Conservation (phyloP, 2,329 filamentous ascomycete species). For the Domatiomyces catenatus region DNA sequence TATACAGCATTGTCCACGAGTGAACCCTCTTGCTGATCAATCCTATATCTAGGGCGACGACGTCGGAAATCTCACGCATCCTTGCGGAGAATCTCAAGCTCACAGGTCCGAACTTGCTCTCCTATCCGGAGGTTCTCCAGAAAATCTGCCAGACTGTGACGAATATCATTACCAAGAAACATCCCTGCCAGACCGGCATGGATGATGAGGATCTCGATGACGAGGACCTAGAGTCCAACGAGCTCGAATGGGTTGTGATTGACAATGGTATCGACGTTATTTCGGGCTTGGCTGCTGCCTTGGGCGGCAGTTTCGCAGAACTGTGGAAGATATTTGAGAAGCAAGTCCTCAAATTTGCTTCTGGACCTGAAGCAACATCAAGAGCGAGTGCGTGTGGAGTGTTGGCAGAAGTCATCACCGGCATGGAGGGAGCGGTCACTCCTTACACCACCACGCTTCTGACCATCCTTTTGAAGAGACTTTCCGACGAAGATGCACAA, state of each 20-base stretch:
- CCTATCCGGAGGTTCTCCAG: conserved; percentile 52
- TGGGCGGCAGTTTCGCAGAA: conserved; percentile 67
- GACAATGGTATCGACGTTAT: conserved; percentile 89
- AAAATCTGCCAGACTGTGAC: conserved; percentile 61
- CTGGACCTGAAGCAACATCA: conserved; percentile 72
- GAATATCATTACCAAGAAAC: conserved; percentile 72
- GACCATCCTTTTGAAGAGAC: conserved; percentile 67
- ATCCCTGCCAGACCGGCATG: conserved; percentile 84
- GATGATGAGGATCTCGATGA: conserved; percentile 63
- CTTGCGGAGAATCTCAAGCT: conserved; percentile 79
- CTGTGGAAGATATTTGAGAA: conserved; percentile 95
- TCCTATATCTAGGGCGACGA: conserved; percentile 48
- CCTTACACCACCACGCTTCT: conserved; percentile 64
- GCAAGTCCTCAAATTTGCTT: conserved; percentile 73
- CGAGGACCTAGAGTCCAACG: conserved; percentile 64
- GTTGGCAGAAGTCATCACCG: conserved; percentile 75
- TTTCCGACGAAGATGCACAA: conserved; percentile 78
- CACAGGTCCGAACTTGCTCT: conserved; percentile 73
- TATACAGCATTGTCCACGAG: conserved; percentile 7
- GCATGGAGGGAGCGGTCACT: conserved; percentile 68
- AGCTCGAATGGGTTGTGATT: conserved; percentile 94
- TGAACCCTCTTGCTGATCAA: conserved; percentile 28
- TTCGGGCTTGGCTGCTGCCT: conserved; percentile 64
- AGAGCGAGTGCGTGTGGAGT: conserved; percentile 81
- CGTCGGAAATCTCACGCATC: conserved; percentile 92